Evolutionary conservation across 768 basidiomycete genomes (phyloP), one percentile per base, ranked within the genome.

Genomic region (Hirschioporus abietinus): DNA sequence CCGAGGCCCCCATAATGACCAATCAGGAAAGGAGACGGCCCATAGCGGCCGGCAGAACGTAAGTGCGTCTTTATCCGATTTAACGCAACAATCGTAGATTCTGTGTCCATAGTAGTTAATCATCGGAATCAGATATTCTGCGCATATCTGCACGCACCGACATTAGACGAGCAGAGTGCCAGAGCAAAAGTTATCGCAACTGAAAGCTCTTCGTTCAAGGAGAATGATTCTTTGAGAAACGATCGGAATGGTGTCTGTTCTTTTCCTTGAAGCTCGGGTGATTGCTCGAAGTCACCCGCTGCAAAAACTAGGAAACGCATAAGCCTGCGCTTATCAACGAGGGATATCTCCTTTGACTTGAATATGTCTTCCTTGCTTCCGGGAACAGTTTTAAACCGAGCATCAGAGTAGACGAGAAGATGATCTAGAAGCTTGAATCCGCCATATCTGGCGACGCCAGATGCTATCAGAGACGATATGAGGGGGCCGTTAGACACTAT

Each of bases 1-100:
- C 96, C 96, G 0, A 90, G 82, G 23, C 95, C 93, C 20, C 96
- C 96, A 74, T 97, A 98, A 70, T 97, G 94, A 0, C 94, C 94
- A n/a, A 99, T 82, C 18, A 99, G 84, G 78, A 95, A 98, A 1
- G 95, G 88, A 0, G 88, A 88, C n/a, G 76, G 83, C 75, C 96
- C 96, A 72, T 97, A 98, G 34, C 93, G 83, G 1, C 96, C 95
- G 20, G 87, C 77, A 0, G 95, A 93, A 62, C 82, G 87, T 17
- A 98, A 80, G 73, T 92, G 95, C 25, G 81, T 77, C 7, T 88
- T 86, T 12, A 95, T 78, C 7, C 95, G 88, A n/a, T 76, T 75
- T 8, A 99, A 77, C 1, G 91, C 86, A 1, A 84, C 81, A 8
- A 86, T 72, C 1, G 91, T 88, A 1, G 83, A 78, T 63, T 97